These are phyloP conservation scores for Metschnikowia henanensis DNA, from an alignment of 805 yeast genomes.

Conservation along the genomic window DNA sequence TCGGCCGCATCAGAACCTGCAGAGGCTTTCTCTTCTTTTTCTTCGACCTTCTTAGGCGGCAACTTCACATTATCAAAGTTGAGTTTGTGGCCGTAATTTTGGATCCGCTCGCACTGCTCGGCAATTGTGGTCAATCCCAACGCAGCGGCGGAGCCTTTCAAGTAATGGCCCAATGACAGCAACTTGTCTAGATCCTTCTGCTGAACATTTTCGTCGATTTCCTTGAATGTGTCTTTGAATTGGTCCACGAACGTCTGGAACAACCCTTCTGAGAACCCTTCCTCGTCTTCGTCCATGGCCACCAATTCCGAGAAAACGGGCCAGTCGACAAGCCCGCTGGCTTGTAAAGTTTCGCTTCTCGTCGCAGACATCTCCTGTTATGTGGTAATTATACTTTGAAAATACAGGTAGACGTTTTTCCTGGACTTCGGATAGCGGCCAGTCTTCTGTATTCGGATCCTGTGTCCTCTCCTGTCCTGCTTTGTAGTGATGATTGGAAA, in stretches of 20 bases:
- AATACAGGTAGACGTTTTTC: neutral
- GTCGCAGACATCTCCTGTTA: conserved; percentile 13
- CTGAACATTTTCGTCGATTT: conserved; percentile 60
- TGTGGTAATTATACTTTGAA: too few relatives aligned
- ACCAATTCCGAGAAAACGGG: conserved; percentile 81
- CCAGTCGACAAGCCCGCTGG: conserved; percentile 81
- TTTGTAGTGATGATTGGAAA: too few relatives aligned
- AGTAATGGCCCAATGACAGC: conserved; percentile 82
- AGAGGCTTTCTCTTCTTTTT: conserved; percentile 17
- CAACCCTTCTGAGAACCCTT: conserved; percentile 78
- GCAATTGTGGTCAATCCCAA: conserved; percentile 82
- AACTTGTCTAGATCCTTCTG: conserved; percentile 53
- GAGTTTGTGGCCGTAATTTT: conserved; percentile 71
- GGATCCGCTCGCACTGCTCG: conserved; percentile 89
- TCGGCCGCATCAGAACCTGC: conserved; percentile 12
- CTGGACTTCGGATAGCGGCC: too few relatives aligned
- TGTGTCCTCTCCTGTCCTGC: too few relatives aligned
- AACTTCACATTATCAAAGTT: conserved; percentile 38
- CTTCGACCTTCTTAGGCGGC: neutral
- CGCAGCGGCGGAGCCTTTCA: conserved; percentile 95
- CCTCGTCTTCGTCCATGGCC: conserved; percentile 96
- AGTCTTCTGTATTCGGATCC: too few relatives aligned
- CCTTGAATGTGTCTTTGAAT: conserved; percentile 73
- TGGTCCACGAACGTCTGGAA: conserved; percentile 88
- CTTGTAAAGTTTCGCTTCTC: conserved; percentile 32